Evolutionary conservation across 768 basidiomycete genomes (phyloP).

Genomic region (Phlebiopsis flavidoalba): DNA sequence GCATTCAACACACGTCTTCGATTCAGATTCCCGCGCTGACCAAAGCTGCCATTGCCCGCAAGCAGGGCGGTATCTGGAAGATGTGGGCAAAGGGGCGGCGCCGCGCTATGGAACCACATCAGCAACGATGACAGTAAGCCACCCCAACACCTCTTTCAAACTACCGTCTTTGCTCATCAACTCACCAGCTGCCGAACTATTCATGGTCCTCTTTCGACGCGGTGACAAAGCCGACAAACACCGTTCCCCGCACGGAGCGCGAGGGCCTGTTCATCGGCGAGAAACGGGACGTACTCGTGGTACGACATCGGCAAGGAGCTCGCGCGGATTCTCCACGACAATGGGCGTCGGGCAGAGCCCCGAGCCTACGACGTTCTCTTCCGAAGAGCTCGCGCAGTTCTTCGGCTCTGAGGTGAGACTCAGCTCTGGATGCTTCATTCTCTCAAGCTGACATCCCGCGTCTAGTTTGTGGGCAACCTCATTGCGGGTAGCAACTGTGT

Average conservation of each 20-base stretch:
- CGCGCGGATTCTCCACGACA: constrained; percentile 25
- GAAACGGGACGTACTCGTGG: constrained; percentile 24
- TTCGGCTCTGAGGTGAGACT: constrained; percentile 33
- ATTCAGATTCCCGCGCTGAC: constrained; percentile 47
- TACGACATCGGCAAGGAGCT: constrained; percentile 29
- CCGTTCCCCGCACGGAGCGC: constrained; percentile 19
- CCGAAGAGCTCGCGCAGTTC: constrained; percentile 37
- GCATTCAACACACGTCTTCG: constrained; percentile 48
- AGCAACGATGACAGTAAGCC: constrained; percentile 46
- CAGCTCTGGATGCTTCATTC: not conserved
- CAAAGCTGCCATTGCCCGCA: constrained; percentile 45
- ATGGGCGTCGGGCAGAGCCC: constrained; percentile 23
- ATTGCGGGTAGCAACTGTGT: constrained; percentile 9
- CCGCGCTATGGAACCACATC: constrained; percentile 56
- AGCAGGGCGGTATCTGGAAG: constrained; percentile 40
- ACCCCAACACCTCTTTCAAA: not conserved
- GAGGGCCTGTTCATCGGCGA: constrained; percentile 29
- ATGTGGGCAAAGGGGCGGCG: constrained; percentile 43
- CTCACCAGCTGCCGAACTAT: constrained; percentile 25
- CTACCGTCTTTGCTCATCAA: constrained; percentile 17
- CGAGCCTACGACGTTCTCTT: constrained; percentile 37
- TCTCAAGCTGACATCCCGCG: not conserved
- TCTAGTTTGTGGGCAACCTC: constrained; percentile 12
- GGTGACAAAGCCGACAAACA: constrained; percentile 12
- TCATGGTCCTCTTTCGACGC: constrained; percentile 34